Conservation (phyloP, 495 filamentous ascomycete species). For the Aspergillus conjunctus region DNA sequence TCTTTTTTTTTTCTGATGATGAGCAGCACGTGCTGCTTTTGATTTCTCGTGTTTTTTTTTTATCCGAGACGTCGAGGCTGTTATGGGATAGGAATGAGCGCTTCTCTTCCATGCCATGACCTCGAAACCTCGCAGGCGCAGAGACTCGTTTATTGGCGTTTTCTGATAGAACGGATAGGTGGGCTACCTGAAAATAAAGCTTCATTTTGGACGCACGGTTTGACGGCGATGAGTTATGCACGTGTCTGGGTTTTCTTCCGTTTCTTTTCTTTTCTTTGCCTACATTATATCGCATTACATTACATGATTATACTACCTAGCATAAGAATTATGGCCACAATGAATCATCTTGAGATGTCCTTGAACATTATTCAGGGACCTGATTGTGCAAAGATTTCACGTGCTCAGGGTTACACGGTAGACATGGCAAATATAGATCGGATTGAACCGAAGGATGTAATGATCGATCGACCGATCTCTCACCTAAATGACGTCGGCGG, state of each 20-base stretch:
- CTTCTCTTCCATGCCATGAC: not conserved
- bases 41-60: slow-evolving; percentile 9
- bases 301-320: not conserved
- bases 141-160: slow-evolving; percentile 18
- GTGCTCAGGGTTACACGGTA: no score
- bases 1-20: slow-evolving; percentile 1
- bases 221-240: slow-evolving; percentile 13
- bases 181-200: not conserved
- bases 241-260: not conserved
- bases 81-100: not conserved
- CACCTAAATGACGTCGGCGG: no score
- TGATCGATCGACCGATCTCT: no score
- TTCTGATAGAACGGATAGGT: slow-evolving; percentile 20
- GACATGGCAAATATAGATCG: no score
- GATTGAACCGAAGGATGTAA: no score
- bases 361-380: not conserved
- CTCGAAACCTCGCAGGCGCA: not conserved
- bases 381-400: no score
- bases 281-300: not conserved
- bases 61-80: slow-evolving; percentile 3
- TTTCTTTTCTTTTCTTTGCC: no score
- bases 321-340: no score
- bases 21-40: not conserved
- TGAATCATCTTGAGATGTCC: no score
- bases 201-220: not conserved